These are phyloP conservation scores for Drosera capensis DNA, from an alignment of 148 eudicot species.

Conservation along the genomic window DNA sequence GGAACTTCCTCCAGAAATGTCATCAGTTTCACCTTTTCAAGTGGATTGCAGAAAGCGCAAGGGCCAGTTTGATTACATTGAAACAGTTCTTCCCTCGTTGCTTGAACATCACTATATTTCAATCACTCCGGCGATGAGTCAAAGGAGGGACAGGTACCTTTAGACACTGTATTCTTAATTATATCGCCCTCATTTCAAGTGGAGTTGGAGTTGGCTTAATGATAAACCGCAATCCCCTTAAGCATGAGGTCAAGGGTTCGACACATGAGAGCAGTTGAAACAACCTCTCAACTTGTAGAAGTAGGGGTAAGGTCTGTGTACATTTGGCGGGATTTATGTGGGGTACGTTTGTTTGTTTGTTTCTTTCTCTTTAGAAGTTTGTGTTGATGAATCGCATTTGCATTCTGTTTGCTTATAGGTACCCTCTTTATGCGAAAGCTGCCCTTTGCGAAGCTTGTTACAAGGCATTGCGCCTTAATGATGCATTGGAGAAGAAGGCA, in stretches of 20 bases:
- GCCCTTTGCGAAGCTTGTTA: conserved; percentile 87
- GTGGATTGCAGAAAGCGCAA: conserved; percentile 92
- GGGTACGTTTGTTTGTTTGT: neutral
- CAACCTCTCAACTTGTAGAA: no score
- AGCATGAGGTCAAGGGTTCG: no score
- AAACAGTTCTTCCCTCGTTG: conserved; percentile 73
- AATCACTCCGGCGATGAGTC: conserved; percentile 94
- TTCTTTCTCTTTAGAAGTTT: no score
- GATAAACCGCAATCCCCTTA: no score
- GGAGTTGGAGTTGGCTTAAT: no score
- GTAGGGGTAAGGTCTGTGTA: no score
- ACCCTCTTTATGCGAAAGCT: conserved; percentile 71
- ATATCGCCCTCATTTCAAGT: no score
- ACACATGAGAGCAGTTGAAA: no score
- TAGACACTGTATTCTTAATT: neutral
- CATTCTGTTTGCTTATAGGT: conserved; percentile 50
- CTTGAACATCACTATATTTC: conserved; percentile 82
- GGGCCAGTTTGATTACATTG: conserved; percentile 80
- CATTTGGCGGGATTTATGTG: no score
- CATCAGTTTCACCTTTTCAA: conserved; percentile 57
- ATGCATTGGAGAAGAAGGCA: conserved; percentile 47
- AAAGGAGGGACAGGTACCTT: conserved; percentile 89
- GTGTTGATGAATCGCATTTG: no score
- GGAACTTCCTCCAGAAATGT: conserved; percentile 66
- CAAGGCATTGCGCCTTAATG: conserved; percentile 55